Evolutionary conservation across 352 stramenopile genomes (phyloP).

Genomic region (Globisporangium mamillatum): DNA sequence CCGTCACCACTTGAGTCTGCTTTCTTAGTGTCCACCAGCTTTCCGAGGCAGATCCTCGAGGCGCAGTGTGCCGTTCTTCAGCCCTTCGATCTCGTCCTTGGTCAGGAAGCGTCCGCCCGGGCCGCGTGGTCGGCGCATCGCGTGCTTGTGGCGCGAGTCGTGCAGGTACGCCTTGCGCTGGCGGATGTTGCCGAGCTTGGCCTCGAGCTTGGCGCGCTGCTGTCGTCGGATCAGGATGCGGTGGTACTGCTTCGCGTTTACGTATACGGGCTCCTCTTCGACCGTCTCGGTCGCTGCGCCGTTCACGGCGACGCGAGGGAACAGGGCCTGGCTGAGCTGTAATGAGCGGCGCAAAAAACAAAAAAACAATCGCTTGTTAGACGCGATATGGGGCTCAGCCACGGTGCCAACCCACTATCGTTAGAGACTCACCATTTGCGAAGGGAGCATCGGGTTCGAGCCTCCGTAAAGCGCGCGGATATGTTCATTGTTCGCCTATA

Average conservation of each 20-base stretch:
- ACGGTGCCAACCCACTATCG: neutral
- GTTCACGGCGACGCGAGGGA: constrained; percentile 46
- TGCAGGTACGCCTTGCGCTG: constrained; percentile 88
- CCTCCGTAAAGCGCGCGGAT: constrained; percentile 79
- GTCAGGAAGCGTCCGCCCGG: constrained; percentile 84
- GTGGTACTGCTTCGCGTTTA: constrained; percentile 91
- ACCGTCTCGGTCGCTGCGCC: constrained; percentile 43
- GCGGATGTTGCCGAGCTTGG: constrained; percentile 71
- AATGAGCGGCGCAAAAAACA: neutral
- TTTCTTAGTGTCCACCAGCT: constrained; percentile 20
- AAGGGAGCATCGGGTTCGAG: constrained; percentile 79
- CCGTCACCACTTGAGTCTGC: neutral
- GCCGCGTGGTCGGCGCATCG: constrained; percentile 80
- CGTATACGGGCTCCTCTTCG: constrained; percentile 87
- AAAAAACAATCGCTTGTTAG: constrained; percentile 2
- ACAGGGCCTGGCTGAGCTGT: constrained; percentile 56
- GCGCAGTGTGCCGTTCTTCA: constrained; percentile 63
- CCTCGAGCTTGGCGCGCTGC: constrained; percentile 83
- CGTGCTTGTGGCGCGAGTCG: constrained; percentile 84
- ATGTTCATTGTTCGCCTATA: constrained; percentile 79
- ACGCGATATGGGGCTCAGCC: neutral
- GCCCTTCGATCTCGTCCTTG: constrained; percentile 69
- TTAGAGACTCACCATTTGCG: constrained; percentile 66
- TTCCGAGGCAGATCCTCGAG: constrained; percentile 59
- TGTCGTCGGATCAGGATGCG: constrained; percentile 88